Evolutionary conservation across 2,329 filamentous ascomycete species (phyloP), one percentile per base, ranked within the genome.

Genomic region (Aspergillus tamarii): DNA sequence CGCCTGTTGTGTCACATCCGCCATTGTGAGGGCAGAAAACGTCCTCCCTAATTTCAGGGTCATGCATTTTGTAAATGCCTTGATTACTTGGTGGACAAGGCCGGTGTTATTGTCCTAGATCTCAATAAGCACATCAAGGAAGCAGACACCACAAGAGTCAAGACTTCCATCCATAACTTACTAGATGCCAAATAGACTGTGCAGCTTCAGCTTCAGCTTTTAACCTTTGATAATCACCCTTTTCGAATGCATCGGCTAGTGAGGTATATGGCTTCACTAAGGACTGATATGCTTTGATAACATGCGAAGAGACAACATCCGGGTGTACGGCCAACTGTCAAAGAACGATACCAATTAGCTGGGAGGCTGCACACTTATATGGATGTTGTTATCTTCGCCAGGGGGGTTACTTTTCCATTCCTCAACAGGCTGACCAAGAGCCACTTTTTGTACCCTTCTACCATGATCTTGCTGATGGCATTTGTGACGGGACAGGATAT

Each of bases 381-480:
- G 19, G 39, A n/a, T 50, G 19, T 62, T 50, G 19, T 62, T 45
- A 39, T 53, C 4, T n/a, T 34, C 21, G 9, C 14, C n/a, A 46
- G 14, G 32, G 2, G 48, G 32, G 43, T 76, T 70, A 86, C 81
- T 70, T 83, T 86, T 68, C 93, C 94, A 59, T 88, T 81, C 8
- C 87, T 83, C 21, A 99, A 81, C 60, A 97, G 83, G 59, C 88
- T 88, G 11, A 93, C 85, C 19, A 99, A 81, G 10, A 96, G 75
- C 91, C 93, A 97, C 78, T 94, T 96, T 80, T 94, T 96, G 82
- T 96, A 94, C 7, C 92, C 92, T 68, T 97, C 93, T 4, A 91
- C 83, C 90, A 95, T 95, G 57, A 96, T 84, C 74, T 88, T 89
- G 76, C 90, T 94, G 41, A 87, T 84, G 36, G 84, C 81, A 23